These are phyloP conservation scores for Rutstroemia sp. DNA, from an alignment of 2,329 filamentous ascomycete genomes.

Conservation along the genomic window DNA sequence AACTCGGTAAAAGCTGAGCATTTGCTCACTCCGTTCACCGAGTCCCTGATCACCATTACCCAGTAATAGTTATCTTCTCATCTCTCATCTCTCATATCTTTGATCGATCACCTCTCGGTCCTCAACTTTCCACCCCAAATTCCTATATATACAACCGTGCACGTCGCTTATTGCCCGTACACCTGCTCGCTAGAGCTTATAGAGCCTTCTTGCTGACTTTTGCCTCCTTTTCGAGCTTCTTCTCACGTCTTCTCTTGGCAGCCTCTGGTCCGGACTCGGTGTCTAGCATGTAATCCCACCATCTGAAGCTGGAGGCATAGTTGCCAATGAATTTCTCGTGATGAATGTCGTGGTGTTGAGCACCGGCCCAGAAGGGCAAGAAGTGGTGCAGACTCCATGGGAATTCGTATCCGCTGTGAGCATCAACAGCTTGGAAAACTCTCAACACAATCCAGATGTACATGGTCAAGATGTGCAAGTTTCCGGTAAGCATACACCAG, in stretches of 20 bases:
- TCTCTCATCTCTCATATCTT: background rate
- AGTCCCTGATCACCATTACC: background rate
- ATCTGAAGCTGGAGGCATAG: conserved; percentile 95
- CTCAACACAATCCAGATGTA: conserved; percentile 92
- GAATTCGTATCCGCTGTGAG: conserved; percentile 97
- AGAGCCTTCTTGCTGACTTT: conserved; percentile 46
- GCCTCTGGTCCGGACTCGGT: conserved; percentile 90
- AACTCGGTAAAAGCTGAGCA: background rate
- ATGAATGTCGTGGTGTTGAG: conserved; percentile 92
- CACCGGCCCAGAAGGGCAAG: conserved; percentile 95
- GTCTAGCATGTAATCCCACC: conserved; percentile 95
- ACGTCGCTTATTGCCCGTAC: background rate
- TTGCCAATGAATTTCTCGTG: conserved; percentile 99
- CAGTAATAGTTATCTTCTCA: background rate
- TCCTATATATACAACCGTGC: too few species aligned
- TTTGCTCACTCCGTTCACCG: too few species aligned
- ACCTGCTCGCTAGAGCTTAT: background rate
- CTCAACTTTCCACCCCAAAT: too few species aligned
- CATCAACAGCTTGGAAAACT: conserved; percentile 95
- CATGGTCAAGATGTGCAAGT: conserved; percentile 96
- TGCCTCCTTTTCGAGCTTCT: conserved; percentile 56
- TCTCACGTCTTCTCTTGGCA: conserved; percentile 73
- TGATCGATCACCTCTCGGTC: background rate
- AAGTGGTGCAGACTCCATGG: conserved; percentile 95
- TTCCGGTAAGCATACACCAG: conserved; percentile 73